Percentiles rank a stretch among this genome's conserved stretches.
Conservation (phyloP, 352 stramenopile species). For the Phytophthora tentaculata region DNA sequence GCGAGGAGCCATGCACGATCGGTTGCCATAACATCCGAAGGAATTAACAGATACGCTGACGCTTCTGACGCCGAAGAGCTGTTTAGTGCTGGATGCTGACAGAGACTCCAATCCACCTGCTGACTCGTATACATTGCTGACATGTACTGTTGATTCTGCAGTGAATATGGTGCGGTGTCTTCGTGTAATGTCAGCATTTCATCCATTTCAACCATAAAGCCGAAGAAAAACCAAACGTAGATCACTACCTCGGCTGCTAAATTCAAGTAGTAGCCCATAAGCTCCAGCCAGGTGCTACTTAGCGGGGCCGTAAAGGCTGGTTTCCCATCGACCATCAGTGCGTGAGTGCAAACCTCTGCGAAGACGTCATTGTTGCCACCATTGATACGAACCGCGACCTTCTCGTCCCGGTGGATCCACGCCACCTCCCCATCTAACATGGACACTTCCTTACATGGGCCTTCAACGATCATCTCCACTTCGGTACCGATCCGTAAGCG, state of each 20-base stretch:
- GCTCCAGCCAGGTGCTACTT: constrained; percentile 68
- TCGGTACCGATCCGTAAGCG: constrained; percentile 66
- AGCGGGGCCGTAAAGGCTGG: constrained; percentile 66
- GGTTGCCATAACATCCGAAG: constrained; percentile 39
- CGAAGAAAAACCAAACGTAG: constrained; percentile 68
- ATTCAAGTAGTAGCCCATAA: constrained; percentile 66
- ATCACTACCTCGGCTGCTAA: constrained; percentile 49
- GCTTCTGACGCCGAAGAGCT: constrained; percentile 16
- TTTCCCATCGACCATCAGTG: constrained; percentile 68
- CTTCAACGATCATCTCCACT: constrained; percentile 78
- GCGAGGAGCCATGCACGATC: constrained; percentile 59
- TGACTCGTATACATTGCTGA: constrained; percentile 36
- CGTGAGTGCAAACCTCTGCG: constrained; percentile 66
- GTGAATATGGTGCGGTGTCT: constrained; percentile 34
- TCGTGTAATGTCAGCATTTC: constrained; percentile 51
- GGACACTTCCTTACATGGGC: constrained; percentile 73
- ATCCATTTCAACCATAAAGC: constrained; percentile 60
- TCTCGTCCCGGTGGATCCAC: constrained; percentile 78
- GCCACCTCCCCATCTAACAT: constrained; percentile 74
- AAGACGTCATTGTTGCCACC: constrained; percentile 75
- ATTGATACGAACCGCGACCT: constrained; percentile 64
- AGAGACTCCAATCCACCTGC: constrained; percentile 36
- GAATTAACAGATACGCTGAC: constrained; percentile 42
- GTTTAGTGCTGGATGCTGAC: constrained; percentile 8
- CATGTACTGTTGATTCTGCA: constrained; percentile 45